Evolutionary conservation across 257 asterid genomes (phyloP).

Genomic region (Catharanthus roseus): DNA sequence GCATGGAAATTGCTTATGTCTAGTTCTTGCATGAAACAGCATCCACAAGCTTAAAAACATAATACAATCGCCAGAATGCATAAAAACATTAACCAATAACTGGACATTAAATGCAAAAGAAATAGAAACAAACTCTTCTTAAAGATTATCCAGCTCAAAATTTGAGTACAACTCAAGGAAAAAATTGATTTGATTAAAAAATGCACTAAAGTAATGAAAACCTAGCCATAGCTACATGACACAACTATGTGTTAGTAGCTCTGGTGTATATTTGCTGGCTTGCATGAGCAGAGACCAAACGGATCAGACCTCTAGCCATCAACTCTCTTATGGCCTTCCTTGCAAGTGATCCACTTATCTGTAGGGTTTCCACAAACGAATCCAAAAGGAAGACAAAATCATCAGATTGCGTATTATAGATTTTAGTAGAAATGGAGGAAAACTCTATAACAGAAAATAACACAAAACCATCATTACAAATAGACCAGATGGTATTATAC

Average conservation of each 20-base stretch:
- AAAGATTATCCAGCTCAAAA: neutral
- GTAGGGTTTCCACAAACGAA: slow-evolving; percentile 9
- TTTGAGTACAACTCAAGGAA: neutral
- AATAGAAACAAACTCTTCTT: too few species aligned
- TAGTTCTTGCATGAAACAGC: too few species aligned
- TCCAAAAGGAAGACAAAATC: too few species aligned
- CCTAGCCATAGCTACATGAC: neutral
- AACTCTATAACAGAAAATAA: neutral
- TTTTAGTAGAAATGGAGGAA: too few species aligned
- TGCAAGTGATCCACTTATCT: slow-evolving; percentile 85
- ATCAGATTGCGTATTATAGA: too few species aligned
- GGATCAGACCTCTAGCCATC: slow-evolving; percentile 62
- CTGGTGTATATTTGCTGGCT: slow-evolving; percentile 95
- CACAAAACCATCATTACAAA: too few species aligned
- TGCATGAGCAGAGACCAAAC: slow-evolving; percentile 74
- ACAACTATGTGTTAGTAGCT: slow-evolving; percentile 76
- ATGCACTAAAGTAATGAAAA: neutral
- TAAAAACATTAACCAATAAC: too few species aligned
- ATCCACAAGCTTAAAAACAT: too few species aligned
- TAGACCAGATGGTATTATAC: neutral
- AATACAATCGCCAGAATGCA: too few species aligned
- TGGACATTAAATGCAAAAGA: too few species aligned
- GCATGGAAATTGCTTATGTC: too few species aligned
- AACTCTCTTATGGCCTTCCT: slow-evolving; percentile 76
- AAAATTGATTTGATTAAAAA: neutral